Conservation (phyloP, 1,284 basidiomycete genomes). For the Thecaphora thlaspeos region DNA sequence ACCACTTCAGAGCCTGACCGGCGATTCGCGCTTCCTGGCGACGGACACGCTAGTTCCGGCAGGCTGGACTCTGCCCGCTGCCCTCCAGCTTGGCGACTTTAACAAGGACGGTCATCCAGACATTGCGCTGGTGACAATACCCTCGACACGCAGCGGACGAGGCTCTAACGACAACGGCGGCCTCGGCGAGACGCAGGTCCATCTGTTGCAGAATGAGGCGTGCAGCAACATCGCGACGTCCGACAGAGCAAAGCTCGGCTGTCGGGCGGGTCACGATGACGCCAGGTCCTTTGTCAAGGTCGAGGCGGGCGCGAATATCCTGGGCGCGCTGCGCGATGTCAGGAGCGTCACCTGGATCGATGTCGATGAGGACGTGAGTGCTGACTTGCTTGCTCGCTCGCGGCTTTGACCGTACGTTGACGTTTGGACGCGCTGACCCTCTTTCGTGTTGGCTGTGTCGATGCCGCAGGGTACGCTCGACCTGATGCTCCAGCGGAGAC, state of each 20-base stretch:
- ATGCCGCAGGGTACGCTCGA: conserved; percentile 79
- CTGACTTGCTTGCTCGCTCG: conserved; percentile 7
- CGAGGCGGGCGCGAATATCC: conserved; percentile 67
- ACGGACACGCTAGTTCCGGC: conserved; percentile 64
- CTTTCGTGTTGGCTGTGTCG: neutral
- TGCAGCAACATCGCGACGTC: conserved; percentile 63
- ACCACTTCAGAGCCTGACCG: conserved; percentile 66
- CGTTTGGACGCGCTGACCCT: too few relatives aligned
- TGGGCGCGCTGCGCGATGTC: conserved; percentile 75
- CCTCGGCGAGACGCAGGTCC: conserved; percentile 63
- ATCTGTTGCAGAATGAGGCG: conserved; percentile 71
- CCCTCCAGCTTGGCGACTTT: conserved; percentile 81
- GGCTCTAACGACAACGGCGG: conserved; percentile 31
- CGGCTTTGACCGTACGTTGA: neutral
- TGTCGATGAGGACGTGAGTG: conserved; percentile 86
- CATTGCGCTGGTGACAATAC: conserved; percentile 68
- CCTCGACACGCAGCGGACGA: conserved; percentile 41
- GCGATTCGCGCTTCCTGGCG: conserved; percentile 65
- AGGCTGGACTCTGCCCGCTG: conserved; percentile 66
- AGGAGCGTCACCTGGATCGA: conserved; percentile 80
- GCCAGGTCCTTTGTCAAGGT: conserved; percentile 52
- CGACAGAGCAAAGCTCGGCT: conserved; percentile 17
- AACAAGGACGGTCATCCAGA: conserved; percentile 96
- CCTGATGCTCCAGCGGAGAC: conserved; percentile 75
- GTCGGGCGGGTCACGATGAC: conserved; percentile 12